Evolutionary conservation across 371 early-diverging fungal genomes (phyloP), one percentile per base, ranked within the genome.

Genomic region (Mucor plumbeus): DNA sequence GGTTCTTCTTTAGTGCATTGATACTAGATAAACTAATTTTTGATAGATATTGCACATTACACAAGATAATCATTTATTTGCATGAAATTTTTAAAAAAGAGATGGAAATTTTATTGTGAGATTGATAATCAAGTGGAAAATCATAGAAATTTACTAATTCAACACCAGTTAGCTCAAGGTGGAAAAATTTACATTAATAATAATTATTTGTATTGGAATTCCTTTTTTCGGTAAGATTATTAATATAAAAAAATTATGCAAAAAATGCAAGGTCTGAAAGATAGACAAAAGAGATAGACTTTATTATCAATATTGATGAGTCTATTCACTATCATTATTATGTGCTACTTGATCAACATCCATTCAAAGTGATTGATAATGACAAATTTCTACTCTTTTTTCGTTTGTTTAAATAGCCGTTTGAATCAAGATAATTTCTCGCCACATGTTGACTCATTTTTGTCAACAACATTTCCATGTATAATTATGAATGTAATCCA

Each of bases 361-460:
- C 26, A 26, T 26, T 48, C 48, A 48, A 4, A 48, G 9, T 48
- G 48, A 48, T 21, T 48, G 48, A 48, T 21, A 48, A 48, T 48
- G 48, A 48, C 48, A 48, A 48, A 48, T 48, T 48, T 43, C 43
- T 43, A 43, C 43, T 15, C 38, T 38, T 11, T 19, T 48, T 15
- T n/a, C 48, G 8, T 48, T 9, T 21, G 19, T 48, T 48, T 48
- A 17, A 48, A 19, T 48, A 48, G 48, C 48, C 48, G 48, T 48
- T 17, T 48, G 9, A 48, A 48, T 21, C 48, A 48, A 48, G 48
- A 48, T 48, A 48, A 48, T 48, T 48, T 48, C 48, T 48, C 21
- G 48, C 48, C 48, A 48, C 48, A 48, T 48, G 48, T 48, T 48
- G 48, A 48, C 48, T 48, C 48, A 48, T 19, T 43, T 40, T 43